Evolutionary conservation across 2,329 filamentous ascomycete genomes (phyloP).

Genomic region (Penicillium sp.): DNA sequence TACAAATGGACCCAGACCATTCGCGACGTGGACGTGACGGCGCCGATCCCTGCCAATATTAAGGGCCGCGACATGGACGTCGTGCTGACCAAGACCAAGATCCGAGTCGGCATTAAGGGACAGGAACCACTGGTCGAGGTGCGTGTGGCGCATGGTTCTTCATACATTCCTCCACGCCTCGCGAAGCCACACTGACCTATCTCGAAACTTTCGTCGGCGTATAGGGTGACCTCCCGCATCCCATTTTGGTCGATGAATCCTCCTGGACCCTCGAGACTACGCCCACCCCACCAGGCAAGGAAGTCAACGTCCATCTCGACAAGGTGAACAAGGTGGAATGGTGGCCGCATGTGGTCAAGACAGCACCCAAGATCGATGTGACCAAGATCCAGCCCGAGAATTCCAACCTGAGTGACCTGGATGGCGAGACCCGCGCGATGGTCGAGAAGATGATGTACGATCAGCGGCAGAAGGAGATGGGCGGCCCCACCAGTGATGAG

Average conservation of each 20-base stretch:
- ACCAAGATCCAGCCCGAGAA: conserved; percentile 92
- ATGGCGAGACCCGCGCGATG: conserved; percentile 93
- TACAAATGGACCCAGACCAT: conserved; percentile 99
- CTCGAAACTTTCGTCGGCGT: no score
- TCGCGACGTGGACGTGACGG: conserved; percentile 75
- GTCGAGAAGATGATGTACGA: conserved; percentile 99
- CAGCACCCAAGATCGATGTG: conserved; percentile 88
- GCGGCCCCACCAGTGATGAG: conserved; percentile 86
- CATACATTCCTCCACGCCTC: no score
- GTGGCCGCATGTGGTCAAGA: conserved; percentile 90
- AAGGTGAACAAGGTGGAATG: conserved; percentile 97
- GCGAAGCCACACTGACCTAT: no score
- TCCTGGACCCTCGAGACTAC: conserved; percentile 86
- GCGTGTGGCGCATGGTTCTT: conserved; percentile 26
- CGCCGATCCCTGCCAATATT: conserved; percentile 74
- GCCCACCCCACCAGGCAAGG: conserved; percentile 57
- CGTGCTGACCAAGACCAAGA: conserved; percentile 71
- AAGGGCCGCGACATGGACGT: conserved; percentile 82
- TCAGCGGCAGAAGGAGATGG: conserved; percentile 92
- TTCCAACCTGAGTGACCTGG: conserved; percentile 84
- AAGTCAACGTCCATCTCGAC: conserved; percentile 85
- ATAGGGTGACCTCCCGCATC: conserved; percentile 81
- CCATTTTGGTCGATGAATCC: conserved; percentile 78
- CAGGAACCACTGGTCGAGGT: conserved; percentile 81
- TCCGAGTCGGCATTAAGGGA: conserved; percentile 82